Percentiles rank a stretch among this genome's conserved stretches.
phyloP scores from a whole-genome alignment of 805 yeast species.

The Saturnispora zaruensis region DNA sequence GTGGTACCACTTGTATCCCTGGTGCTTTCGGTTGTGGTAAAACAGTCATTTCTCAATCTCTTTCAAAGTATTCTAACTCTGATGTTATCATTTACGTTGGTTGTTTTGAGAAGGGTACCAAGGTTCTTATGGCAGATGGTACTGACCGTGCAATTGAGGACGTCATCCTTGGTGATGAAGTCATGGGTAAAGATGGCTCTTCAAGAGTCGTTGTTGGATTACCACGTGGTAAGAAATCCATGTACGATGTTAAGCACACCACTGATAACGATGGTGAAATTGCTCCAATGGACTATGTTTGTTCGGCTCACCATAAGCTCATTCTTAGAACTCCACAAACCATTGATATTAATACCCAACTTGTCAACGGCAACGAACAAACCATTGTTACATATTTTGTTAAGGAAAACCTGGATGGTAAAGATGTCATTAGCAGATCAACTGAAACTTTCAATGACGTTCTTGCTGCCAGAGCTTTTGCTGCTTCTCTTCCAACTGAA shows the following conservation, averaged over 20 bases:
- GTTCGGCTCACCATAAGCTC: slow-evolving; percentile 33
- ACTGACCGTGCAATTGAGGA: slow-evolving; percentile 3
- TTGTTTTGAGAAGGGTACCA: slow-evolving; percentile 25
- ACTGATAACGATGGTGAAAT: slow-evolving; percentile 9
- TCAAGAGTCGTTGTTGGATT: slow-evolving; percentile 33
- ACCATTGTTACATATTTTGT: slow-evolving; percentile 14
- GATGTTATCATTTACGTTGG: slow-evolving; percentile 95
- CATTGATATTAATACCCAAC: neutral
- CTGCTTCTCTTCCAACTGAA: slow-evolving; percentile 6
- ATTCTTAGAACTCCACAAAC: slow-evolving; percentile 31
- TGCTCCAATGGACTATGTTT: slow-evolving; percentile 20
- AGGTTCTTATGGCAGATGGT: slow-evolving; percentile 40
- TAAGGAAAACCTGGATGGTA: neutral
- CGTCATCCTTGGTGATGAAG: slow-evolving; percentile 6
- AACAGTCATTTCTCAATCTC: slow-evolving; percentile 36
- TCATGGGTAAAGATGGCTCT: slow-evolving; percentile 13
- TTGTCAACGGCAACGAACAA: neutral
- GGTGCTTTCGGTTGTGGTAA: slow-evolving; percentile 99
- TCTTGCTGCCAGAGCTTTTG: slow-evolving; percentile 17
- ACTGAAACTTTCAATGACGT: neutral
- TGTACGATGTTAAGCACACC: slow-evolving; percentile 28
- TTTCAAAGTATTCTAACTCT: slow-evolving; percentile 95
- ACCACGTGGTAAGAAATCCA: slow-evolving; percentile 36
- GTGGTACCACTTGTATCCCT: slow-evolving; percentile 99
- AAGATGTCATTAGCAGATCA: slow-evolving; percentile 14